A percentile compares a stretch with the other conserved stretches of the same genome.
These are phyloP conservation scores for Thalassiosira mediterranea DNA, from an alignment of 352 stramenopile species.

Conservation along the genomic window DNA sequence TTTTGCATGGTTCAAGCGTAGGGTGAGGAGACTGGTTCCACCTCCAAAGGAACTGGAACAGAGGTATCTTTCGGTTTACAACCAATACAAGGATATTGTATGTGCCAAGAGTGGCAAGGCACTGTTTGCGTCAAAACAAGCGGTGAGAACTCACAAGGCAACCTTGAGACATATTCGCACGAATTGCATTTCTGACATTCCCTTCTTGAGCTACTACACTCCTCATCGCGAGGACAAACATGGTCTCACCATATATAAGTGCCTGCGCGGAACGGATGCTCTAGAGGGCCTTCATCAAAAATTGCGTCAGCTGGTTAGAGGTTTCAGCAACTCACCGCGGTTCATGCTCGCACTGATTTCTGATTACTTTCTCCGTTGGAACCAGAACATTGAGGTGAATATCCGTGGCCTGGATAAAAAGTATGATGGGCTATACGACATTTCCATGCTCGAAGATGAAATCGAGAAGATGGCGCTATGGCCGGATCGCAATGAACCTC, in stretches of 20 bases:
- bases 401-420: constrained; percentile 13
- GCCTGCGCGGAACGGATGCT: constrained; percentile 15
- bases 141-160: constrained; percentile 6
- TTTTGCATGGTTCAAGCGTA: constrained; percentile 17
- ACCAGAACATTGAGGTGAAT: constrained; percentile 35
- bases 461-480: constrained; percentile 26
- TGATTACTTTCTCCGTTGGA: constrained; percentile 19
- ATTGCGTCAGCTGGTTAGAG: constrained; percentile 20
- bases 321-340: constrained; percentile 28
- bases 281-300: constrained; percentile 36
- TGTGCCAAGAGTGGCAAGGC: constrained; percentile 19
- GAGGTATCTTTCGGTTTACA: constrained; percentile 11
- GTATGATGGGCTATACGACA: constrained; percentile 36
- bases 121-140: constrained; percentile 7
- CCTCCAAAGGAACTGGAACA: constrained; percentile 8
- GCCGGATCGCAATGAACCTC: background rate
- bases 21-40: constrained; percentile 22
- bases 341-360: constrained; percentile 27
- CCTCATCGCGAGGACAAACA: constrained; percentile 17
- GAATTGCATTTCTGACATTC: constrained; percentile 32
- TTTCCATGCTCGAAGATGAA: constrained; percentile 20
- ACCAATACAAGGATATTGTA: constrained; percentile 14
- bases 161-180: constrained; percentile 19
- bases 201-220: no score
- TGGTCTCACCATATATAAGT: constrained; percentile 21